These are phyloP conservation scores for Aspergillus brasiliensis DNA, from an alignment of 2,329 filamentous ascomycete genomes.

Conservation along the genomic window DNA sequence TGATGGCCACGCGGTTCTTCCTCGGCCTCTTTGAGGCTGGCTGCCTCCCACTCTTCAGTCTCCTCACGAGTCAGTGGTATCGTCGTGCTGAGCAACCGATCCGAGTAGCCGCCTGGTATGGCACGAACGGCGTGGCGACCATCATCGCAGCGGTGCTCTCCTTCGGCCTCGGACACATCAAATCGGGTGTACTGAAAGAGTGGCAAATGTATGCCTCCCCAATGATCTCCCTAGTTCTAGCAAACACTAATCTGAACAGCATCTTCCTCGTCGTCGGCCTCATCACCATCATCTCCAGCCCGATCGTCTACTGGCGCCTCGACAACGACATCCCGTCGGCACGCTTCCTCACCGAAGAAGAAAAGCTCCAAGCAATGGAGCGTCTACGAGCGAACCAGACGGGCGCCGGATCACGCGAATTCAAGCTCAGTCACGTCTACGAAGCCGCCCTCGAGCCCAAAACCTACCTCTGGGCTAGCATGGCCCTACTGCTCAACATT, in stretches of 20 bases:
- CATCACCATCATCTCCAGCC: conserved; percentile 60
- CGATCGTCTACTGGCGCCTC: conserved; percentile 61
- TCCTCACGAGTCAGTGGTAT: conserved; percentile 52
- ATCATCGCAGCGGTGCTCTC: conserved; percentile 60
- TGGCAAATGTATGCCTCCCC: conserved; percentile 52
- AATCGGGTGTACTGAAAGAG: conserved; percentile 43
- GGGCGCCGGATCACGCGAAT: conserved; percentile 48
- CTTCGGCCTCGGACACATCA: conserved; percentile 60
- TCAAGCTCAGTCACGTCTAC: conserved; percentile 48
- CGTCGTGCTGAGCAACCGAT: conserved; percentile 61
- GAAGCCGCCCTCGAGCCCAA: conserved; percentile 50
- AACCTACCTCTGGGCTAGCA: conserved; percentile 61
- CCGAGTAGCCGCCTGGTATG: conserved; percentile 67
- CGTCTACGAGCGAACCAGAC: conserved; percentile 55
- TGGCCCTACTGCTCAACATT: conserved; percentile 66
- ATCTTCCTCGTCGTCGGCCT: conserved; percentile 66
- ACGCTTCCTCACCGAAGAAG: conserved; percentile 50
- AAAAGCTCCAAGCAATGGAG: conserved; percentile 51
- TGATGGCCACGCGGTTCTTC: conserved; percentile 55
- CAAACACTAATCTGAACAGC: conserved; percentile 21
- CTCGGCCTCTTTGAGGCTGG: conserved; percentile 57
- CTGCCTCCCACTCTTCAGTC: conserved; percentile 48
- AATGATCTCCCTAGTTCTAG: too few relatives aligned
- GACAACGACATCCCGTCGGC: conserved; percentile 59
- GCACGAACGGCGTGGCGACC: conserved; percentile 61